Conservation (phyloP, 768 basidiomycete genomes). For the Termitomyces sp. region DNA sequence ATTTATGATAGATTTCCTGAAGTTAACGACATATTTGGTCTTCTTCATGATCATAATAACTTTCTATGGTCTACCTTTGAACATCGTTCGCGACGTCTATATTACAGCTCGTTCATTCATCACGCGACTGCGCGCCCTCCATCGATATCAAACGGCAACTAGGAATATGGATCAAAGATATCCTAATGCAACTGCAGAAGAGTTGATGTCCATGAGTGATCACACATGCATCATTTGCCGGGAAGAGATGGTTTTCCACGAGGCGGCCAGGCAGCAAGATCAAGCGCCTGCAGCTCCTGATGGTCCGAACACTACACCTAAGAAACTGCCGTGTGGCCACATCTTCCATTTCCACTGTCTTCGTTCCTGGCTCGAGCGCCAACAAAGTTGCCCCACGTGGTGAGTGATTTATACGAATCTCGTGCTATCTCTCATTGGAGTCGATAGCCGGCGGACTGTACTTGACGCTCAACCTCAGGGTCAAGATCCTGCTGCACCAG, state of each 20-base stretch:
- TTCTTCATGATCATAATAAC: constrained; percentile 95
- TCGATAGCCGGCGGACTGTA: constrained; percentile 65
- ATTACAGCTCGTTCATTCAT: constrained; percentile 92
- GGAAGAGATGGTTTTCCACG: constrained; percentile 75
- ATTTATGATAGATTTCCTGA: constrained; percentile 71
- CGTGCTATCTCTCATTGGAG: constrained; percentile 10
- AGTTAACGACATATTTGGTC: constrained; percentile 83
- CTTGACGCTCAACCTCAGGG: constrained; percentile 44
- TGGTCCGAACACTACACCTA: constrained; percentile 92
- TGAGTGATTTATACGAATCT: constrained; percentile 29
- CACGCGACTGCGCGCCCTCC: constrained; percentile 77
- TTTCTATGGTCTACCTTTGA: constrained; percentile 91
- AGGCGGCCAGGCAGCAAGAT: constrained; percentile 10
- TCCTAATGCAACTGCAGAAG: constrained; percentile 85
- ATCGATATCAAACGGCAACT: constrained; percentile 91
- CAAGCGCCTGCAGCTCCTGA: constrained; percentile 32
- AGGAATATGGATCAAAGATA: constrained; percentile 95
- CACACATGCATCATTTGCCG: constrained; percentile 97
- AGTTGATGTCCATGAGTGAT: constrained; percentile 77
- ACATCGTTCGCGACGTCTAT: constrained; percentile 96
- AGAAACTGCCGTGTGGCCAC: constrained; percentile 95
- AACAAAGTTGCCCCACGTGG: constrained; percentile 99
- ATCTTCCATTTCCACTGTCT: constrained; percentile 98
- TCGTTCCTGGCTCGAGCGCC: constrained; percentile 94
- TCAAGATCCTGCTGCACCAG: constrained; percentile 25